Base-by-base conservation (phyloP, 2,329 filamentous ascomycete genomes). In the Colletotrichum spaethianum region DNA sequence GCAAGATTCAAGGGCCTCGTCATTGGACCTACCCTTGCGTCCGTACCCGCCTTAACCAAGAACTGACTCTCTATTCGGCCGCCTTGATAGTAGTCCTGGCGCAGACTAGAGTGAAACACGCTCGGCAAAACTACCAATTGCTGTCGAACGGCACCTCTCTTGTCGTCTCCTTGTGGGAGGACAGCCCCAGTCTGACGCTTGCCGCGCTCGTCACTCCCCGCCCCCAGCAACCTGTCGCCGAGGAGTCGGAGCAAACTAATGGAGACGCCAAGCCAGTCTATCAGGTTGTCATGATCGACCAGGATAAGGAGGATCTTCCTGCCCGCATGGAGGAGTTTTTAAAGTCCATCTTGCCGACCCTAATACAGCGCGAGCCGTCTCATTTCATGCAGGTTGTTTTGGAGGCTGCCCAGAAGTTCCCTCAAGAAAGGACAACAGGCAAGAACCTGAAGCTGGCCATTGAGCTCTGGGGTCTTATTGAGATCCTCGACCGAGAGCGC, bases 11-110 rank as follows among this genome's bases (percentile, higher is more conserved):
- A 48, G 86, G 88, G 4, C 90, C 91, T 0, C 86, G 91, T 11
- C 86, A 92, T n/a, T 93, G 91, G 91, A 88, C 87, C 72, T 88
- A 87, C 3, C 88, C 89, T 12, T 93, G 91, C 76, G 87, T 92
- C 31, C 86, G 91, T 57, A 91, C 89, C 9, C 88, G 89, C 64
- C 83, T 92, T 26, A 88, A 88, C 9, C 89, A 91, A 73, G 87
- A 90, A 73, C 83, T 92, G 31, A 88, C 91, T 64, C 82, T 92
- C 16, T 92, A 91, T 77, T 90, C 89, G 16, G 90, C 90, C 5
- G 89, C 89, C 7, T 86, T 92, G 0, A 90, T 92, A 75, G 87
- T 90, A 26, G 89, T 91, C 1, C 83, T 92, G 63, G 88, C 90
- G 0, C 89, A 91, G 76, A 87, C 88, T 71, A 83, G 89, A 16